Conservation (phyloP, 1,139 yeast species). For the Candida labiduridarum region DNA sequence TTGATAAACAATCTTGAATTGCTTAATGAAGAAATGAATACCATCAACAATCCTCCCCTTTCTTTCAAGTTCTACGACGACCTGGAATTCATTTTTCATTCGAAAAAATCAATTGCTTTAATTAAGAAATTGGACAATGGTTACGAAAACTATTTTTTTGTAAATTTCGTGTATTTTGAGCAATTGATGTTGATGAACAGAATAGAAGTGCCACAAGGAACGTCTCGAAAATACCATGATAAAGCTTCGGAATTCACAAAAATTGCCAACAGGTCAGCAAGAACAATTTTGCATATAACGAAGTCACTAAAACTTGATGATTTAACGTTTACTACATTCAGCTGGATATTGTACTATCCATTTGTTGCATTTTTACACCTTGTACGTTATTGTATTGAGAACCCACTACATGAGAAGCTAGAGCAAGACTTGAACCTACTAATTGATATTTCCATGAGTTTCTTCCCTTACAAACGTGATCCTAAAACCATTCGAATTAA, state of each 20-base stretch:
- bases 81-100: slow-evolving; percentile 20
- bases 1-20: slow-evolving; percentile 18
- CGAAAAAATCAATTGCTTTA: slow-evolving; percentile 7
- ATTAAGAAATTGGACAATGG: slow-evolving; percentile 9
- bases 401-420: slow-evolving; percentile 28
- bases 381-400: slow-evolving; percentile 29
- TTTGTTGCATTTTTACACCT: slow-evolving; percentile 36
- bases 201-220: slow-evolving; percentile 1
- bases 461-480: slow-evolving; percentile 16
- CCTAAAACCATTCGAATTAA: slow-evolving; percentile 1
- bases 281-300: slow-evolving; percentile 34
- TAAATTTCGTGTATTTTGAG: slow-evolving; percentile 31
- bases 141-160: slow-evolving; percentile 21
- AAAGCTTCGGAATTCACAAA: slow-evolving; percentile 3
- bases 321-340: slow-evolving; percentile 25
- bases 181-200: slow-evolving; percentile 40
- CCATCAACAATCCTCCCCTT: slow-evolving; percentile 16
- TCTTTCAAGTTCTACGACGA: slow-evolving; percentile 28
- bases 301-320: slow-evolving; percentile 21
- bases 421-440: slow-evolving; percentile 31
- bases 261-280: slow-evolving; percentile 31
- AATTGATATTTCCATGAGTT: slow-evolving; percentile 28
- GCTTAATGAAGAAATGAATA: slow-evolving; percentile 23
- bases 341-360: slow-evolving; percentile 36
- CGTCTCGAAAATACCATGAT: not conserved